These are phyloP conservation scores for Leccinum ochraceum DNA, from an alignment of 768 basidiomycete genomes.

Conservation along the genomic window DNA sequence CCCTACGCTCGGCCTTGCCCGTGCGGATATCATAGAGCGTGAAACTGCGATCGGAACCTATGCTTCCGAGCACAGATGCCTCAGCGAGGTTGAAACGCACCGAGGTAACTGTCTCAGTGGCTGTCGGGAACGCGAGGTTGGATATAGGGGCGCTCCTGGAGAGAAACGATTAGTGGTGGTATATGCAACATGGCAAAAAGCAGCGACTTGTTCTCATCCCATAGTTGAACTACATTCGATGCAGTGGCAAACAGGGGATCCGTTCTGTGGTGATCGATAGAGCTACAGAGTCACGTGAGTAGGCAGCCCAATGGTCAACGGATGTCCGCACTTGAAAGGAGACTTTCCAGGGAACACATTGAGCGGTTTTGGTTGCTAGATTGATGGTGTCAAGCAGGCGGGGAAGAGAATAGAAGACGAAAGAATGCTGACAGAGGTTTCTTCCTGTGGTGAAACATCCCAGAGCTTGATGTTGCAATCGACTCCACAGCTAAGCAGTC, in stretches of 20 bases:
- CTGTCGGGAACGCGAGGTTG: slow-evolving; percentile 83
- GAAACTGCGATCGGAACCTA: slow-evolving; percentile 94
- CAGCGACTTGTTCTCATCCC: slow-evolving; percentile 91
- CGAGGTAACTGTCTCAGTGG: slow-evolving; percentile 84
- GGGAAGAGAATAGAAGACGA: not conserved
- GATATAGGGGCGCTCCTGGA: slow-evolving; percentile 80
- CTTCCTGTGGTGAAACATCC: slow-evolving; percentile 47
- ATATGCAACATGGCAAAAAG: not conserved
- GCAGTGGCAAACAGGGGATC: slow-evolving; percentile 94
- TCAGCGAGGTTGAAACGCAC: slow-evolving; percentile 95
- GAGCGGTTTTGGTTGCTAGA: slow-evolving; percentile 54
- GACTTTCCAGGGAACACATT: slow-evolving; percentile 82
- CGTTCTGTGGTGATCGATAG: slow-evolving; percentile 90
- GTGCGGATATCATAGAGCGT: slow-evolving; percentile 96
- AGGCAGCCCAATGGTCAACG: not conserved
- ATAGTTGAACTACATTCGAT: slow-evolving; percentile 90
- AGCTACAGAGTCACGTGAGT: slow-evolving; percentile 44
- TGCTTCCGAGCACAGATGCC: slow-evolving; percentile 90
- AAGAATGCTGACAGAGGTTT: slow-evolving; percentile 37
- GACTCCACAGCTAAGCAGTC: slow-evolving; percentile 76
- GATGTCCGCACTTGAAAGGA: slow-evolving; percentile 77
- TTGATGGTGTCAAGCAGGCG: slow-evolving; percentile 11
- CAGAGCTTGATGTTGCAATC: slow-evolving; percentile 85
- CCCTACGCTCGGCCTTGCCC: slow-evolving; percentile 89
- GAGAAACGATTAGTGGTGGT: slow-evolving; percentile 10